A percentile compares a stretch with the other conserved stretches of the same genome.
These are phyloP conservation scores for Podospora tetraspora DNA, from an alignment of 495 filamentous ascomycete species.

Conservation along the genomic window DNA sequence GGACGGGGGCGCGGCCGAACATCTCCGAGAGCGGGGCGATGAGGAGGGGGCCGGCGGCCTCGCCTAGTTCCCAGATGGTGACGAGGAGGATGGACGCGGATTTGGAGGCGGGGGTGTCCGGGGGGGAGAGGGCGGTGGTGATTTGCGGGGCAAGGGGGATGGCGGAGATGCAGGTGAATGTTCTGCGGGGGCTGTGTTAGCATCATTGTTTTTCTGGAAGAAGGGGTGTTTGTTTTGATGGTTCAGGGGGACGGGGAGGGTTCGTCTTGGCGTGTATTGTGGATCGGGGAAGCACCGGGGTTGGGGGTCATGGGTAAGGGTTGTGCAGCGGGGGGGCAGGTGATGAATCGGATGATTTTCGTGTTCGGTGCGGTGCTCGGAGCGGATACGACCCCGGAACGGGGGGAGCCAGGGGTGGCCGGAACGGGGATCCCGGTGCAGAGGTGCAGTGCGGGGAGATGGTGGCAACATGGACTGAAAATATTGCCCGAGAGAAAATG, in stretches of 20 bases:
- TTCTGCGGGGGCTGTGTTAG: constrained; percentile 32
- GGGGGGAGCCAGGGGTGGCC: background rate
- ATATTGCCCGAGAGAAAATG: background rate
- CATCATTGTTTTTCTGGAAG: background rate
- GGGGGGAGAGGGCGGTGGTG: constrained; percentile 40
- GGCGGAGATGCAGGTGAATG: constrained; percentile 51
- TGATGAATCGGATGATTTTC: background rate
- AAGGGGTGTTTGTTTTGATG: background rate
- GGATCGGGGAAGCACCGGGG: background rate
- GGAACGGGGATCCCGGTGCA: background rate
- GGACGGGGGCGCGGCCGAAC: constrained; percentile 50
- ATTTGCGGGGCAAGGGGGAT: constrained; percentile 50
- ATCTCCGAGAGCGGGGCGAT: constrained; percentile 56
- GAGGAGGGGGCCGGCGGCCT: constrained; percentile 52
- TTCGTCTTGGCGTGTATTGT: background rate
- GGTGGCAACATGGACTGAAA: background rate
- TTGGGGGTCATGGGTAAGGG: background rate
- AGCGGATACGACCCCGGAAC: background rate
- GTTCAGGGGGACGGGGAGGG: background rate
- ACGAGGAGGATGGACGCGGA: constrained; percentile 50
- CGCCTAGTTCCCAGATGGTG: constrained; percentile 54
- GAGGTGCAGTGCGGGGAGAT: background rate
- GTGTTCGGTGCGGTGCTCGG: background rate
- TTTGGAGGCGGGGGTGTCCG: constrained; percentile 29
- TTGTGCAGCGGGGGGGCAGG: background rate